Base-by-base conservation (phyloP, 2,329 filamentous ascomycete species). In the Pseudogymnoascus sp. region DNA sequence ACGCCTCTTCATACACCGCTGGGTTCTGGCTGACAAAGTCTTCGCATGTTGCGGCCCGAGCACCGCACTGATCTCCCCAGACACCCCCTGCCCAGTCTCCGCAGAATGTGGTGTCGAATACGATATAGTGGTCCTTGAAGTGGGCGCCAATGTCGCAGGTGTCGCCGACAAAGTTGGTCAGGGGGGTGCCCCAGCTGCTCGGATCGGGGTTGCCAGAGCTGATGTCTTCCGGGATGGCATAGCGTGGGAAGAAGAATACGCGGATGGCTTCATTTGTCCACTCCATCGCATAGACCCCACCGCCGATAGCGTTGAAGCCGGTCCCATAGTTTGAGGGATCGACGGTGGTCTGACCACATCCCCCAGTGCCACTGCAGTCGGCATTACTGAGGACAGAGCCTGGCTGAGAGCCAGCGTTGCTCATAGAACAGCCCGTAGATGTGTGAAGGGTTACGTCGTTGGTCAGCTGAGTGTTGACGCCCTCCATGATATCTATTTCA, bases 41-140 rank as follows among this genome's bases (percentile, higher is more conserved):
- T 29, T 86, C 72, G 78, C 93, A 96, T 0, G 85, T 87, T 40
- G 75, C 66, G 0, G 85, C 89, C 67, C 84, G 79, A 42, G 81
- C 76, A 1, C 80, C 76, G 74, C 89, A 93, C 46, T 82, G 80
- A 65, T 86, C 80, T 33, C 53, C 70, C 88, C 89, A 96, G 35
- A 87, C 84, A 44, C 78, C 73, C 23, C 90, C 90, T 7, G 92
- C 92, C 92, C 92, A 96, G 71, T 89, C 84, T 19, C 93, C 93
- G 75, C 93, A 97, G 74, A 96, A 91, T 5, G 89, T 89, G 0
- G 87, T 95, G 76, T 93, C 86, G 75, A 95, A 87, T 67, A 93
- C 83, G 67, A 97, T 86, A 69, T 88, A 83, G 77, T 96, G 83
- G 65, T 88, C 76, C 65, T 78, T 78, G 78, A 97, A 96, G 74